phyloP scores from a whole-genome alignment of 768 basidiomycete species.

The Leccinellum albellum region DNA sequence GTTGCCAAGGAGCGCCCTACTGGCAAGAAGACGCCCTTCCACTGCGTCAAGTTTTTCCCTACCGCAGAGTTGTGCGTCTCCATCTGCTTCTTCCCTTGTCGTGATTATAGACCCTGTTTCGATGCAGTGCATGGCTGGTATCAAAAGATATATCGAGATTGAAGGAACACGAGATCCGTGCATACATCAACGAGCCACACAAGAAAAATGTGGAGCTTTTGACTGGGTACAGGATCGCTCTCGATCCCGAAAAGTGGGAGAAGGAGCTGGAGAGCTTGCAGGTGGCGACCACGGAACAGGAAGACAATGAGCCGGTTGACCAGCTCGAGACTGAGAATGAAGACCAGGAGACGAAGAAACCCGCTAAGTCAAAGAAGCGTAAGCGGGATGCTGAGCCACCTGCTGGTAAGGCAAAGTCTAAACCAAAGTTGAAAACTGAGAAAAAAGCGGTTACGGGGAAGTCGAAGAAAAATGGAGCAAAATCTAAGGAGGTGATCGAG shows the following conservation, averaged over 20 bases:
- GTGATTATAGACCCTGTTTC: conserved; percentile 7
- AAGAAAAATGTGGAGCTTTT: conserved; percentile 77
- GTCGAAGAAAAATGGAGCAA: conserved; percentile 53
- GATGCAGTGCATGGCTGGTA: conserved; percentile 74
- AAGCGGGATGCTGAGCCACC: conserved; percentile 60
- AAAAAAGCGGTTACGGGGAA: conserved; percentile 31
- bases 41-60: conserved; percentile 88
- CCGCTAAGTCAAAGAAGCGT: conserved; percentile 48
- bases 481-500: conserved; percentile 62
- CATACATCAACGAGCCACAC: conserved; percentile 72
- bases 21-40: conserved; percentile 66
- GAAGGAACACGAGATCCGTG: conserved; percentile 74
- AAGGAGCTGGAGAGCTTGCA: conserved; percentile 37
- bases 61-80: conserved; percentile 84
- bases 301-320: conserved; percentile 62
- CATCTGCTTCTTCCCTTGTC: conserved; percentile 11
- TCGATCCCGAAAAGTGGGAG: conserved; percentile 70
- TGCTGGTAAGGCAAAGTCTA: conserved; percentile 37
- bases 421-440: conserved; percentile 45
- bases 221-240: conserved; percentile 70
- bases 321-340: conserved; percentile 55
- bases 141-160: conserved; percentile 80
- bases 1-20: conserved; percentile 72
- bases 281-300: conserved; percentile 40
- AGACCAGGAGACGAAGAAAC: conserved; percentile 49